These are phyloP conservation scores for Ceratocystis harringtonii DNA, from an alignment of 2,329 filamentous ascomycete species.

Conservation along the genomic window DNA sequence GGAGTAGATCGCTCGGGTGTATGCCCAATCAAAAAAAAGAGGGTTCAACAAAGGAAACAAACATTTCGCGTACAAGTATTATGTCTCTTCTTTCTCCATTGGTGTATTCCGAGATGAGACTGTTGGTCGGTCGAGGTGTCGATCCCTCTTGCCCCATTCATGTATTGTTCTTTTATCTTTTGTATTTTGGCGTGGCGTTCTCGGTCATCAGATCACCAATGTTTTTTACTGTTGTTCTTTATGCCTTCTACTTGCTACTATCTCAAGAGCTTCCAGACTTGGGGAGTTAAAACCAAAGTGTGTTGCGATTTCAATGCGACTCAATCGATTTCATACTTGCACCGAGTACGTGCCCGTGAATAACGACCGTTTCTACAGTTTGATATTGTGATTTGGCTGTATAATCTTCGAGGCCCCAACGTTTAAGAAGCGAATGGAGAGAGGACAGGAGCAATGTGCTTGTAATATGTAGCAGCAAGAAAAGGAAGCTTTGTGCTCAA, in stretches of 20 bases:
- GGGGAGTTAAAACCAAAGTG: background rate
- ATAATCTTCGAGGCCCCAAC: no score
- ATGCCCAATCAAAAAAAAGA: background rate
- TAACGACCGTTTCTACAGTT: no score
- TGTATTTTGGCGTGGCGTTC: background rate
- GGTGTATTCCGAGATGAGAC: background rate
- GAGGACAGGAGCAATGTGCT: no score
- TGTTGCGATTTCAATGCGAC: no score
- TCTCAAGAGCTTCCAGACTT: background rate
- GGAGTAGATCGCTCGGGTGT: slow-evolving; percentile 1
- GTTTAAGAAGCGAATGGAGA: no score
- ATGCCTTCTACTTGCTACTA: background rate
- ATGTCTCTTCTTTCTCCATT: background rate
- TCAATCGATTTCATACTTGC: no score
- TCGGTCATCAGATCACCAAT: background rate
- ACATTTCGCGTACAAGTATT: background rate
- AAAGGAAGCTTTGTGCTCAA: no score
- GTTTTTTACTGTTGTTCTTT: background rate
- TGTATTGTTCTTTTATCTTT: background rate
- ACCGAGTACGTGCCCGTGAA: no score
- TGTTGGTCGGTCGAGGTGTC: background rate
- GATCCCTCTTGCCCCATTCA: background rate
- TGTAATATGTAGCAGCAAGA: no score
- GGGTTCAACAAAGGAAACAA: slow-evolving; percentile 8
- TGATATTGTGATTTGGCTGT: no score